Percentiles rank a stretch among this genome's conserved stretches.
Evolutionary conservation across 805 yeast species (phyloP).

Genomic region (Wickerhamiella occidentalis): DNA sequence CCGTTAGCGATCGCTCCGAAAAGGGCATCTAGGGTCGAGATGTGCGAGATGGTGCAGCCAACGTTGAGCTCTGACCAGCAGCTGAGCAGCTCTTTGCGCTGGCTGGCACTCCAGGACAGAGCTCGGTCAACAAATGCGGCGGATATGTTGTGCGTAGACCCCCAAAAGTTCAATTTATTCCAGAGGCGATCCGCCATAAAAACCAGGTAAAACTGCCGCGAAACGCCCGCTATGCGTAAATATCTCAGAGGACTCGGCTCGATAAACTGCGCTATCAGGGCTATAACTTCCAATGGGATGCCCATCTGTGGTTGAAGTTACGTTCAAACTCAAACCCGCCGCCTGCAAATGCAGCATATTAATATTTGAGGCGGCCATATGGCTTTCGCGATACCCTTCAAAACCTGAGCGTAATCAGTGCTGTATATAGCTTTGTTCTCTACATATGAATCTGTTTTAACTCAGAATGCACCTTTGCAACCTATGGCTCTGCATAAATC

Average conservation of each 20-base stretch:
- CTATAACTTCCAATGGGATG: background rate
- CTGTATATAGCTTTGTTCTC: too few relatives aligned
- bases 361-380: background rate
- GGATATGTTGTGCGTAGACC: background rate
- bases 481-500: too few relatives aligned
- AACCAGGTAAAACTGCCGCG: background rate
- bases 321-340: background rate
- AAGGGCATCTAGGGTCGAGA: background rate
- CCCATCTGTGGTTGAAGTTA: background rate
- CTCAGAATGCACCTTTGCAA: too few relatives aligned
- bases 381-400: too few relatives aligned
- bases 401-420: too few relatives aligned
- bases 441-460: too few relatives aligned
- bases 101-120: background rate
- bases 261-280: background rate
- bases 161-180: background rate
- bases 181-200: conserved; percentile 2
- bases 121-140: background rate
- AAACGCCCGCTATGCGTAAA: background rate
- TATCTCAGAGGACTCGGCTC: background rate
- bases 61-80: background rate
- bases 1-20: background rate
- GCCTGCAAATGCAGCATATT: background rate
- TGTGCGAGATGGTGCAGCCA: background rate
- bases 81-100: background rate